Conservation (phyloP, 2,329 filamentous ascomycete species). For the Penicillium oxalicum region DNA sequence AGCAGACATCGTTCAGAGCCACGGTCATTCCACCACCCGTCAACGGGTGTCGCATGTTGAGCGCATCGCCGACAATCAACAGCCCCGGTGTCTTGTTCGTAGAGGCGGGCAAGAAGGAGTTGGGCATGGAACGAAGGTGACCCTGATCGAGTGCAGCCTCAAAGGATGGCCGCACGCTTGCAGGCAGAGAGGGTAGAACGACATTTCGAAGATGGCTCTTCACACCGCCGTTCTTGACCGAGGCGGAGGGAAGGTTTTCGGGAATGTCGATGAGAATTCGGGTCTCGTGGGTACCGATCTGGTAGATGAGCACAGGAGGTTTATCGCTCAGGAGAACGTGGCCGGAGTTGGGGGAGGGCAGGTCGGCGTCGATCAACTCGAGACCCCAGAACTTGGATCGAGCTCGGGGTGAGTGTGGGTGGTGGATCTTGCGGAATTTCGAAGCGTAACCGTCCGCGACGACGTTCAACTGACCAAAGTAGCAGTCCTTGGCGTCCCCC, state of each 20-base stretch:
- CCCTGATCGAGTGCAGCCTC: conserved; percentile 69
- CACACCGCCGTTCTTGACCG: conserved; percentile 70
- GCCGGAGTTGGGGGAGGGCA: conserved; percentile 70
- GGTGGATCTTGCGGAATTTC: conserved; percentile 78
- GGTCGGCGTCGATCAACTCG: conserved; percentile 79
- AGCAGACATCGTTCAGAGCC: conserved; percentile 82
- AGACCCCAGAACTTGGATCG: conserved; percentile 89
- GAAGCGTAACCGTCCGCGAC: conserved; percentile 89
- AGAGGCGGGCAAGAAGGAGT: conserved; percentile 80
- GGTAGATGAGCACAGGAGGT: conserved; percentile 82
- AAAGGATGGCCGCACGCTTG: conserved; percentile 66
- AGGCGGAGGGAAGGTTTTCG: conserved; percentile 66
- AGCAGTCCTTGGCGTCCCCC: conserved; percentile 61
- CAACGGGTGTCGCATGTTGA: conserved; percentile 99
- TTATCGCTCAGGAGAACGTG: conserved; percentile 80
- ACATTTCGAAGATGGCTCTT: conserved; percentile 75
- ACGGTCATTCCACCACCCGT: conserved; percentile 98
- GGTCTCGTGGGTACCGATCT: conserved; percentile 93
- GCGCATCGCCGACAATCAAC: conserved; percentile 81
- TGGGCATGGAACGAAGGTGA: conserved; percentile 86
- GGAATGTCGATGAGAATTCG: conserved; percentile 85
- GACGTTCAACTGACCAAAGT: conserved; percentile 83
- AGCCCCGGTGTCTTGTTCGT: conserved; percentile 67
- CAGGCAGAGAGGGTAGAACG: conserved; percentile 72
- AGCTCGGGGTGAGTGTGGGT: conserved; percentile 60